These are phyloP conservation scores for Pleomassaria siparia DNA, from an alignment of 2,329 filamentous ascomycete species.

Conservation along the genomic window DNA sequence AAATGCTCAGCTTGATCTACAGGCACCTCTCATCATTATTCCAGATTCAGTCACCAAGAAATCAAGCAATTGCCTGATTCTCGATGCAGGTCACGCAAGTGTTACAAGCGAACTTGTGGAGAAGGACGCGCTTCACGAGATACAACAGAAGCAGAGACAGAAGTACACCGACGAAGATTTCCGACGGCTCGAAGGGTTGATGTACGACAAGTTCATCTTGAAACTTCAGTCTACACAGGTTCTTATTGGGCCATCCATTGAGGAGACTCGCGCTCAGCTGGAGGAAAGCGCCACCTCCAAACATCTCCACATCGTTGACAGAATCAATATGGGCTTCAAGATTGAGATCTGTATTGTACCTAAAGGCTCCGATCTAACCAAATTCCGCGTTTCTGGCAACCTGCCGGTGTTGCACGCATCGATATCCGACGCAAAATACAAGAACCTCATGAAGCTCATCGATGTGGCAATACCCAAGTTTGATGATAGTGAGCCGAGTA, in stretches of 20 bases:
- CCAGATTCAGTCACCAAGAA: slow-evolving; percentile 86
- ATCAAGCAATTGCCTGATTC: slow-evolving; percentile 82
- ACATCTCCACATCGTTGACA: slow-evolving; percentile 86
- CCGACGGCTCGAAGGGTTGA: slow-evolving; percentile 81
- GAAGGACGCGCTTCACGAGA: slow-evolving; percentile 81
- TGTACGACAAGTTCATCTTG: slow-evolving; percentile 97
- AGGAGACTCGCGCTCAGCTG: slow-evolving; percentile 83
- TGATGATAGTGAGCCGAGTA: slow-evolving; percentile 50
- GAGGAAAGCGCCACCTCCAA: slow-evolving; percentile 66
- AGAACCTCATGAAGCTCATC: slow-evolving; percentile 92
- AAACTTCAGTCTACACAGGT: slow-evolving; percentile 94
- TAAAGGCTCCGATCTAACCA: slow-evolving; percentile 89
- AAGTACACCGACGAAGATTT: slow-evolving; percentile 88
- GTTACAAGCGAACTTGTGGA: slow-evolving; percentile 94
- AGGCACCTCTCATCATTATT: slow-evolving; percentile 93
- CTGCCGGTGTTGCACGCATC: slow-evolving; percentile 89
- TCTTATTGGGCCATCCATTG: slow-evolving; percentile 89
- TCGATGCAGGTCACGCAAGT: slow-evolving; percentile 95
- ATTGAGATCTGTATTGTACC: slow-evolving; percentile 98
- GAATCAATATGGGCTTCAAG: slow-evolving; percentile 95
- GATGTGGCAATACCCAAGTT: slow-evolving; percentile 93
- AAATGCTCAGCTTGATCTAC: slow-evolving; percentile 92
- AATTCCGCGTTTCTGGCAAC: slow-evolving; percentile 87
- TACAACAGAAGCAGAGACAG: slow-evolving; percentile 87
- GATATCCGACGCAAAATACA: slow-evolving; percentile 94